Conservation (phyloP, 371 early-diverging fungal species). For the Mortierella sp. region DNA sequence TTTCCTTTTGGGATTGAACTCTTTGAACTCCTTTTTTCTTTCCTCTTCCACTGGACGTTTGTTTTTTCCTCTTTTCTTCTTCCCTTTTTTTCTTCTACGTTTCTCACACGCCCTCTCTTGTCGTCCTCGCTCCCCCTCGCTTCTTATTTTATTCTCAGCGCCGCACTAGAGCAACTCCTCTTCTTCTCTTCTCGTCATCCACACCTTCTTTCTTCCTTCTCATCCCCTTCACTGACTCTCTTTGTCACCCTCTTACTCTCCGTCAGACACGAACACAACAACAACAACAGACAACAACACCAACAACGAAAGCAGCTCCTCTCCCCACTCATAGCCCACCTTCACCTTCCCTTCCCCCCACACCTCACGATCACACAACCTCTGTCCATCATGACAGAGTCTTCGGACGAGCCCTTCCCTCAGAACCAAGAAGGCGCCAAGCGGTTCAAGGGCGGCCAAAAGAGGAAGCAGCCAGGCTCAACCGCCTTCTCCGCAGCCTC, state of each 20-base stretch:
- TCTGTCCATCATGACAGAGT: slow-evolving; percentile 17
- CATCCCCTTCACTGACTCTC: neutral
- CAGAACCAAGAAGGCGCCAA: slow-evolving; percentile 47
- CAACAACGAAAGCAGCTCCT: no score
- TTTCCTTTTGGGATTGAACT: neutral
- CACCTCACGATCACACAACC: neutral
- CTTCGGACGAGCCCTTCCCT: slow-evolving; percentile 32
- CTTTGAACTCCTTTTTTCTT: neutral
- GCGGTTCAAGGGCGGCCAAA: slow-evolving; percentile 36
- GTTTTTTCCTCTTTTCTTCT: neutral
- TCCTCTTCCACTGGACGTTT: neutral
- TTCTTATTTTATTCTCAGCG: neutral
- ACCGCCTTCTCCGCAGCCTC: slow-evolving; percentile 16
- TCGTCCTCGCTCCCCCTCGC: neutral
- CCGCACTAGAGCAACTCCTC: neutral
- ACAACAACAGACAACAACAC: no score
- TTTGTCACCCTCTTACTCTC: neutral
- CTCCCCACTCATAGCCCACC: no score
- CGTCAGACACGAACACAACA: neutral
- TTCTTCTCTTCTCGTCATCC: neutral
- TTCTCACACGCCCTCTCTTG: neutral
- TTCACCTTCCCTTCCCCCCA: neutral
- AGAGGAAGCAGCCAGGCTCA: slow-evolving; percentile 42
- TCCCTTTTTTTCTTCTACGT: neutral
- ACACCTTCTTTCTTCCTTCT: neutral